These are phyloP conservation scores for Pseudonectria foliicola DNA, from an alignment of 2,329 filamentous ascomycete species.

Conservation along the genomic window DNA sequence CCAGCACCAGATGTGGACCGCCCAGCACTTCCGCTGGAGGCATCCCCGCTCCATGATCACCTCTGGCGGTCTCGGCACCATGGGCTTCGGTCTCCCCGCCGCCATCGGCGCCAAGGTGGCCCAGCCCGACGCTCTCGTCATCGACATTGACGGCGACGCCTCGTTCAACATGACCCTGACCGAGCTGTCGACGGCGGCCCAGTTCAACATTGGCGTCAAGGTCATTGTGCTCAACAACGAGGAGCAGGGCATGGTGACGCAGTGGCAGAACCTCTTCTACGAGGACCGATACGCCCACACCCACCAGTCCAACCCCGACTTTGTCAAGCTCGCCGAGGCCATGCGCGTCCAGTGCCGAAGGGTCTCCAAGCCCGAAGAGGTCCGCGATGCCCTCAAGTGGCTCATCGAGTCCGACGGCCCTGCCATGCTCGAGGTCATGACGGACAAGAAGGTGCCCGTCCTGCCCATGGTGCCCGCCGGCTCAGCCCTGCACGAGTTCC, in stretches of 20 bases:
- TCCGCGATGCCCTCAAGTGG: conserved; percentile 75
- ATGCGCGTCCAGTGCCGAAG: conserved; percentile 78
- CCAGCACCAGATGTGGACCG: conserved; percentile 98
- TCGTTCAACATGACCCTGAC: conserved; percentile 99
- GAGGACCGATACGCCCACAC: conserved; percentile 89
- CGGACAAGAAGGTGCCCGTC: conserved; percentile 89
- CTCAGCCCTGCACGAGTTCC: conserved; percentile 82
- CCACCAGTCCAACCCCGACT: conserved; percentile 92
- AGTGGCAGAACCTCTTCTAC: conserved; percentile 98
- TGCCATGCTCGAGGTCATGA: conserved; percentile 84
- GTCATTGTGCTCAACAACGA: conserved; percentile 93
- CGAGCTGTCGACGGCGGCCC: conserved; percentile 83
- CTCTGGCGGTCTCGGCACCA: conserved; percentile 77
- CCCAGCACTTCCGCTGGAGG: conserved; percentile 94
- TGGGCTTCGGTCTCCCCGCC: conserved; percentile 91
- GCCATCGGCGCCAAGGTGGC: conserved; percentile 91
- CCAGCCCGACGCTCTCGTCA: conserved; percentile 69
- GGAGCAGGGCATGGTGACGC: conserved; percentile 97
- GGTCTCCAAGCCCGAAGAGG: conserved; percentile 66
- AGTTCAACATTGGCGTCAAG: conserved; percentile 97
- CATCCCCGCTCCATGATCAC: conserved; percentile 91
- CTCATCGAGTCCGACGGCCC: conserved; percentile 86
- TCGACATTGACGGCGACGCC: conserved; percentile 97
- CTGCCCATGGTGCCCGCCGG: conserved; percentile 94
- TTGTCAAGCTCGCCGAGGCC: conserved; percentile 83